Evolutionary conservation across 140 eudicot genomes (phyloP), one percentile per base, ranked within the genome.

Genomic region (Stevia rebaudiana): DNA sequence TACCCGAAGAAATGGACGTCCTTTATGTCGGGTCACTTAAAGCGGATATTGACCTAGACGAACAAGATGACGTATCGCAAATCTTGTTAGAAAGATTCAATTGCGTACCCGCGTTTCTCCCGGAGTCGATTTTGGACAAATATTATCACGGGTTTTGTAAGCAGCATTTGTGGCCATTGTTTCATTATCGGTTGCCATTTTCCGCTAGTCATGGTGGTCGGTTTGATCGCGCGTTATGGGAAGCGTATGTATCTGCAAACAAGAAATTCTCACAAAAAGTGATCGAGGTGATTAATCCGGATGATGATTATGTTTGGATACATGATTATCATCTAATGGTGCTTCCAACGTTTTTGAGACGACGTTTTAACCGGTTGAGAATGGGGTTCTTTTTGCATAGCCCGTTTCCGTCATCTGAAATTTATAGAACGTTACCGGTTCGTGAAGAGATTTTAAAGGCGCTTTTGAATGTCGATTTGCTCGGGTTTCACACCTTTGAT

Each of bases 221-320:
- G 53, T 81, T 81, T 52, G 83, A 81, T 19, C 86, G 86, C 7
- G 59, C 83, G 19, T 65, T 74, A 23, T 81, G 86, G 86, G 86
- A 81, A 50, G 86, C 86, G 0, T 81, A 81, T 17, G 86, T 81
- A 16, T 66, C 86, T 6, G 86, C 86, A 3, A 81, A 81, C 65
- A 81, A 73, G 61, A 77, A 77, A 0, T 81, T 81, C 62, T 77
- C 86, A 0, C 86, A 81, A 62, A 81, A 74, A 67, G 83, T 77
- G 46, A 77, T 81, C 36, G 86, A 81, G 52, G 86, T 81, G 30
- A 81, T 81, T 18, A 81, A 81, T 43, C 86, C 86, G 3, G 86
- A 81, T n/a, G 86, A 81, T 44, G 86, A 81, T 59, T 81, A 81
- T 25, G 86, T 81, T 24, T 81, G 86, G 86, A 81, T 81, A 19